Evolutionary conservation across 371 early-diverging fungal genomes (phyloP).

Genomic region (Mucor plumbeus): DNA sequence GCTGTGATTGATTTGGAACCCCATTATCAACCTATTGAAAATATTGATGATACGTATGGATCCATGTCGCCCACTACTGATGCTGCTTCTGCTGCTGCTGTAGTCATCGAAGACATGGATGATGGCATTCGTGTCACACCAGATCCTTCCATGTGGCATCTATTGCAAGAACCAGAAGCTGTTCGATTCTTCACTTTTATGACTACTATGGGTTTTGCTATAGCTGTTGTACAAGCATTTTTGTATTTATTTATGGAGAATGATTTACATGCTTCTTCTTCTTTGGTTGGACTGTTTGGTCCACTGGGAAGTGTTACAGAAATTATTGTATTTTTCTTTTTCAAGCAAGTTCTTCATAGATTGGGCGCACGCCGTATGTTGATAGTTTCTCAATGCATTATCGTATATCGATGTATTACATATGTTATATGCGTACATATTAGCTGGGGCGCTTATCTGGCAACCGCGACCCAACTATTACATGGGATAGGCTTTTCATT

Average conservation of each 20-base stretch:
- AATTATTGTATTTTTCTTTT: constrained; percentile 41
- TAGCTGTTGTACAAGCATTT: constrained; percentile 38
- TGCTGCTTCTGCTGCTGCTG: not conserved
- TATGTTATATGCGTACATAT: constrained; percentile 29
- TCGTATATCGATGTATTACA: constrained; percentile 30
- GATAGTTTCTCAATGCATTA: constrained; percentile 28
- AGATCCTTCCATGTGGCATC: constrained; percentile 27
- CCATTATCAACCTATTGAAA: not conserved
- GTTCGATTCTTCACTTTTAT: constrained; percentile 35
- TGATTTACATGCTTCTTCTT: constrained; percentile 34
- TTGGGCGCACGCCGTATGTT: constrained; percentile 38
- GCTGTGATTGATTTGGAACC: constrained; percentile 19
- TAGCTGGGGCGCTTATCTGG: constrained; percentile 30
- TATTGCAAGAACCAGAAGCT: constrained; percentile 27
- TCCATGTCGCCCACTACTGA: constrained; percentile 3
- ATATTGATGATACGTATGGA: constrained; percentile 9
- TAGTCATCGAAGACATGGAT: constrained; percentile 8
- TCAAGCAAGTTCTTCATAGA: constrained; percentile 32
- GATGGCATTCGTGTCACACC: constrained; percentile 3
- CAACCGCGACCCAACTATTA: constrained; percentile 30
- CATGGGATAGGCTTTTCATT: constrained; percentile 42
- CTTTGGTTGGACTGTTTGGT: constrained; percentile 38
- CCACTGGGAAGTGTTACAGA: constrained; percentile 44
- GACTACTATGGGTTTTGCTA: constrained; percentile 27
- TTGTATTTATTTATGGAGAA: constrained; percentile 40